Evolutionary conservation across 495 filamentous ascomycete species (phyloP), one percentile per base, ranked within the genome.

Genomic region (Talaromyces stipitatus): DNA sequence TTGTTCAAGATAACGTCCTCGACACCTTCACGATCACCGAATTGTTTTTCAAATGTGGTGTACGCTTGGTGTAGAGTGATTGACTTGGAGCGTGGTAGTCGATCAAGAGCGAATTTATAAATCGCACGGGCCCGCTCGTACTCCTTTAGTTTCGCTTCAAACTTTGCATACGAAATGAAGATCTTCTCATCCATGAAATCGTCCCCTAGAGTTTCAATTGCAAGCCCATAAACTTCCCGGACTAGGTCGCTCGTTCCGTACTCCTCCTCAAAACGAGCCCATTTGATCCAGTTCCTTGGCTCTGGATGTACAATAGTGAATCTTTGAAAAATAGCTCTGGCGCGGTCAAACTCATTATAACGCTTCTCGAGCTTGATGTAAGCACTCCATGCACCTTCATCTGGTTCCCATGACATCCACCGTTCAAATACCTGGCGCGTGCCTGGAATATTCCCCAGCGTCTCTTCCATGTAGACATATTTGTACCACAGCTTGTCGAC

Each of bases 391-490:
- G 95, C 95, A 32, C 86, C 85, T 79, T 97, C 94, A 57, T 96
- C 90, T 3, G 94, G 94, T 69, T 97, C 88, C 94, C 94, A 98
- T 56, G 87, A 85, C 88, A 97, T 91, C 95, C 95, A 98, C 43
- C 94, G 78, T 74, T 98, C 95, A 69, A 97, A 98, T 2, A 97
- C 90, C 67, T 95, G 90, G 51, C 94, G 79, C 16, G 91, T 95
- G 14, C 94, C 94, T 6, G 92, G 84, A 38, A 98, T 85, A 62
- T 98, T 97, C 5, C 89, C 87, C 41, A 98, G 76, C 51, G 91
- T 97, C 78, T 98, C 95, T 69, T 97, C 94, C 88, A 97, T 95
- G 66, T 96, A 96, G 27, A 95, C 90, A 79, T 96, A 97, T 68
- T 97, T 96, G 72, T 92, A 97, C 94, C 94, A 98, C 52, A 98